Base-by-base conservation (phyloP, 768 basidiomycete genomes). In the Royoungia palumana region DNA sequence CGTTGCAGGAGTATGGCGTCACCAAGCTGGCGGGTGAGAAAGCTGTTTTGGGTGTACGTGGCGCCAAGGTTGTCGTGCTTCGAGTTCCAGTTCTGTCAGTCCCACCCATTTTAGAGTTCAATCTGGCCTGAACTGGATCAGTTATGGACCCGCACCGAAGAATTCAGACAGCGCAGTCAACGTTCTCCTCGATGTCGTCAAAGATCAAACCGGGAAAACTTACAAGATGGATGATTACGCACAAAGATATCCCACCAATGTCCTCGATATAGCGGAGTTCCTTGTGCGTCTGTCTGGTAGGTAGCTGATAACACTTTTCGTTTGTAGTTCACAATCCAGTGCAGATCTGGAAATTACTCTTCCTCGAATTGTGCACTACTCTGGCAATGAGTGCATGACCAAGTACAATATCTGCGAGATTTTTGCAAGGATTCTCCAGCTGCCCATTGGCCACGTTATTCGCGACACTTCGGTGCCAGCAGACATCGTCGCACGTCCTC, bases 221-320 rank as follows among this genome's bases (percentile, higher is more conserved):
- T 94, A 94, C 73, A 91, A 84, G 66, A 97, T 97, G 95, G 95
- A 99, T 64, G 86, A 95, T 65, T 95, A 84, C 63, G 93, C 91
- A 21, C 89, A 86, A 16, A 79, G 95, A 24, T 95, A 87, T 70
- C 95, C 95, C 0, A 98, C 95, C 21, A 93, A 93, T 59, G 84
- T 91, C 11, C 60, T 84, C 27, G 94, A 97, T 61, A 86, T 97
- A 46, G 93, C 88, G 2, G 73, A 80, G 19, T 94, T 95, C 60
- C 75, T 97, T 27, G 83, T 85, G 36, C 83, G 88, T 34, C 74
- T 95, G 4, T 73, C 81, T 20, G 75, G 91, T 92, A 53, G 41
- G 77, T 68, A 8, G 9, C 27, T 14, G 10, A 45, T 8, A 17
- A 22, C 14, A 12, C 21, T 21, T 16, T 10, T 22, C 40, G 1